Percentiles rank a stretch among this genome's conserved stretches.
phyloP scores from a whole-genome alignment of 2,329 filamentous ascomycete species.

The Penicillium sp. region DNA sequence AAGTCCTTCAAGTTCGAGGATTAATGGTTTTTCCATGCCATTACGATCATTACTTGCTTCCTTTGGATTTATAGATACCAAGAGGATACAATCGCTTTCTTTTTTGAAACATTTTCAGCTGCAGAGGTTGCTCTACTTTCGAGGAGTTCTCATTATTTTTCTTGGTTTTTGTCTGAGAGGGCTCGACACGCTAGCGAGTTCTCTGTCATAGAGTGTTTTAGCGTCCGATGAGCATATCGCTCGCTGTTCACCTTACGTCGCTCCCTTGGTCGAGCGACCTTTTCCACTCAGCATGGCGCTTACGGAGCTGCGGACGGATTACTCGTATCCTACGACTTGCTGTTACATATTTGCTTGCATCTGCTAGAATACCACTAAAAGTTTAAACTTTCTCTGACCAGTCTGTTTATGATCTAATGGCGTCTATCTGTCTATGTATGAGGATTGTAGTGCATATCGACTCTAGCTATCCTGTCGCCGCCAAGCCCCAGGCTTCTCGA shows the following conservation, averaged over 20 bases:
- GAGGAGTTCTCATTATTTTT: neutral
- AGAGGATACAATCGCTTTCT: conserved; percentile 1
- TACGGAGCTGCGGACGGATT: conserved; percentile 27
- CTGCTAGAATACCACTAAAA: conserved; percentile 9
- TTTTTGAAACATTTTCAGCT: neutral
- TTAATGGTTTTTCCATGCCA: conserved; percentile 47
- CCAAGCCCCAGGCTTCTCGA: conserved; percentile 34
- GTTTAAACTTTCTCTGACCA: neutral
- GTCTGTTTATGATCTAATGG: neutral
- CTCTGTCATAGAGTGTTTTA: neutral
- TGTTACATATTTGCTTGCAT: conserved; percentile 16
- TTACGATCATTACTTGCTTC: neutral
- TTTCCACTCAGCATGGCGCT: conserved; percentile 34
- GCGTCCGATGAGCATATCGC: neutral
- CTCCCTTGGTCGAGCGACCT: conserved; percentile 1
- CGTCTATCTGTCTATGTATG: neutral
- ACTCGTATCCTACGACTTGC: conserved; percentile 5
- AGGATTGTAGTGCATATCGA: neutral
- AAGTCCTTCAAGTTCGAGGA: conserved; percentile 96
- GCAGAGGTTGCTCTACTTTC: neutral
- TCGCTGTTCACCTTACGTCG: neutral
- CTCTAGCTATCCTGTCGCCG: conserved; percentile 25
- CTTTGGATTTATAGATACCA: conserved; percentile 13
- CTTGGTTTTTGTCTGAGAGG: neutral
- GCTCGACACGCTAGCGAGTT: neutral